Evolutionary conservation across 2,329 filamentous ascomycete species (phyloP).

Genomic region (Colletotrichum tanaceti): DNA sequence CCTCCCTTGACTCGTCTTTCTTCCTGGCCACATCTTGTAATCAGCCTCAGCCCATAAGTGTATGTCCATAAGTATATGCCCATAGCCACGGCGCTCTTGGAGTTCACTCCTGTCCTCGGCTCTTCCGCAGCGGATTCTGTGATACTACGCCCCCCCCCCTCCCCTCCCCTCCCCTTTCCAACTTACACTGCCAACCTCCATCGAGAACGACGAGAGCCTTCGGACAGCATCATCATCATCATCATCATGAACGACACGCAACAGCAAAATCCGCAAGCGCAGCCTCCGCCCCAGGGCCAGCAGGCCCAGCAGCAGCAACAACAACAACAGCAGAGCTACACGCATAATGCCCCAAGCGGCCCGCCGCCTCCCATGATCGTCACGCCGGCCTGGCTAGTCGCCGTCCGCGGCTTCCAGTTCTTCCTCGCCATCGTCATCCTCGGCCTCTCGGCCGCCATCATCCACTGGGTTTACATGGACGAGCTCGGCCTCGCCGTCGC

Average conservation of each 20-base stretch:
- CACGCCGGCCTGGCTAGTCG: constrained; percentile 58
- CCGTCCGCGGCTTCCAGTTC: constrained; percentile 55
- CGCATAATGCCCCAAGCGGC: background rate
- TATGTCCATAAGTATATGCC: too few species aligned
- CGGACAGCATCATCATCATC: too few species aligned
- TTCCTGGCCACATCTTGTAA: background rate
- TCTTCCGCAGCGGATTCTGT: background rate
- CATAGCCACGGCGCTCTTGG: too few species aligned
- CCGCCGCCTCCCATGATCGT: constrained; percentile 48
- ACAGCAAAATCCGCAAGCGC: constrained; percentile 13
- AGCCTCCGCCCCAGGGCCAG: background rate
- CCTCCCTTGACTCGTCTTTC: constrained; percentile 31
- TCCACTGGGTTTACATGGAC: constrained; percentile 55
- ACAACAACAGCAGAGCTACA: constrained; percentile 9
- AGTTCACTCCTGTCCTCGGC: background rate
- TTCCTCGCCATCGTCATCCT: constrained; percentile 57
- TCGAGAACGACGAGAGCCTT: background rate
- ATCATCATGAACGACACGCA: constrained; percentile 21
- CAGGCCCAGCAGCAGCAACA: background rate
- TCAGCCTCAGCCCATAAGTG: constrained; percentile 24
- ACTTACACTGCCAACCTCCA: background rate
- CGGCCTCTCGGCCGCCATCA: constrained; percentile 55
- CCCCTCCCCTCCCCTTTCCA: background rate
- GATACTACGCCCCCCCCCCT: background rate
- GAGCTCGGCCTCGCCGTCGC: constrained; percentile 55